Evolutionary conservation across 371 early-diverging fungal genomes (phyloP).

Genomic region (Dinochytrium kinnereticum): DNA sequence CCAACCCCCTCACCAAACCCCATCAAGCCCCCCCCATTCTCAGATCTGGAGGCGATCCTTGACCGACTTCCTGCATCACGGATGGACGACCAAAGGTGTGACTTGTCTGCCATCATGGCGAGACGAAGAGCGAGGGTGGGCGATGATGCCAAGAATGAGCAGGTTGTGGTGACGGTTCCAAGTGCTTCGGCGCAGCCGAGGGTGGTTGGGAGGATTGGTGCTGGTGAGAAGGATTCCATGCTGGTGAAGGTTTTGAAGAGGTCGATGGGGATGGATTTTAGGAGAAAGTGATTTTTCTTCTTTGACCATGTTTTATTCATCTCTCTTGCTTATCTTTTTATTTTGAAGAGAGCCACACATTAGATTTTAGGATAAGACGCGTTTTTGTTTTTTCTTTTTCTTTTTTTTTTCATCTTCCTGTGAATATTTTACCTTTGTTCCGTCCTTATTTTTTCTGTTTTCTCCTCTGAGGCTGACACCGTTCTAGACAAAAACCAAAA

Average conservation of each 20-base stretch:
- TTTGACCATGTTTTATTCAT: not conserved
- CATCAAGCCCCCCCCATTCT: not conserved
- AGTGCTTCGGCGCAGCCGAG: not conserved
- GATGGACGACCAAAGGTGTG: conserved; percentile 17
- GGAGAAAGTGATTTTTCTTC: not conserved
- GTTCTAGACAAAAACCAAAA: no score
- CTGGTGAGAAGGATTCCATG: not conserved
- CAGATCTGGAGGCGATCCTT: conserved; percentile 18
- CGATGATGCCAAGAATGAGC: not conserved
- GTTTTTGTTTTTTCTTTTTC: no score
- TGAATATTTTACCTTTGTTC: no score
- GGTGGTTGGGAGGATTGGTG: not conserved
- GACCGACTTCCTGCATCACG: not conserved
- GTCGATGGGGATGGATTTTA: not conserved
- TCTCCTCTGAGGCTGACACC: no score
- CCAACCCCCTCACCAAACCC: no score
- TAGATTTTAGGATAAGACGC: no score
- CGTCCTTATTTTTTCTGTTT: no score
- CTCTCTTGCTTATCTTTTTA: no score
- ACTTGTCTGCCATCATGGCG: conserved; percentile 7
- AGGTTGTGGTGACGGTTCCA: not conserved
- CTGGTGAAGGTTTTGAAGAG: conserved; percentile 9
- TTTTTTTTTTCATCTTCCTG: no score
- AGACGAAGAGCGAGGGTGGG: not conserved
- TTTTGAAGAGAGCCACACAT: no score